phyloP scores from a whole-genome alignment of 306 rosid genomes.

The Malus domestica region DNA sequence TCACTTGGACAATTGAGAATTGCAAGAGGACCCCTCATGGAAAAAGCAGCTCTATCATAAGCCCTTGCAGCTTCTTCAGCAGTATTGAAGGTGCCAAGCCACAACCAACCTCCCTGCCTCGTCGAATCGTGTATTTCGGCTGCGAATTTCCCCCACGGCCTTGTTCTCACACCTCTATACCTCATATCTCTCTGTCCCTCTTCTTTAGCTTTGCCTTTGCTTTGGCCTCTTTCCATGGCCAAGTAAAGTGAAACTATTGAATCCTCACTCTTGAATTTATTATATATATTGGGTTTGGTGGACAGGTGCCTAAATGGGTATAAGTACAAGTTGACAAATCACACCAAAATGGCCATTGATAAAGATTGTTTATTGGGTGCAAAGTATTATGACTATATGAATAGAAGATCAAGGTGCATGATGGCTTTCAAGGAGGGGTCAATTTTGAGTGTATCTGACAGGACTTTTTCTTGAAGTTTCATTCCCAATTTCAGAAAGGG shows the following conservation, averaged over 20 bases:
- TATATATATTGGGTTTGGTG: neutral
- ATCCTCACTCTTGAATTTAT: constrained; percentile 13
- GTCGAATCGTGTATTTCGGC: constrained; percentile 37
- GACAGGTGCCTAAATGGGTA: neutral
- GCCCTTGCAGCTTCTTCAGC: constrained; percentile 69
- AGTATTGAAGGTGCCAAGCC: constrained; percentile 66
- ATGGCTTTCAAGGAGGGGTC: constrained; percentile 2
- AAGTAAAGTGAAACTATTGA: neutral
- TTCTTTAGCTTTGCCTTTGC: neutral
- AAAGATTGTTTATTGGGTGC: neutral
- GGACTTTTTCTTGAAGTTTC: neutral
- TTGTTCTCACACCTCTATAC: constrained; percentile 33
- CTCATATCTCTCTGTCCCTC: neutral
- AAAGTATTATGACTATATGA: neutral
- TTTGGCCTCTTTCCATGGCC: constrained; percentile 1
- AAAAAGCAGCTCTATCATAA: constrained; percentile 57
- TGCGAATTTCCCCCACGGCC: constrained; percentile 37
- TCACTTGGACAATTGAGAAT: constrained; percentile 68
- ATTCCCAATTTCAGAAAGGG: neutral
- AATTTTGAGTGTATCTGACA: neutral
- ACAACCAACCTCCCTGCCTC: constrained; percentile 39
- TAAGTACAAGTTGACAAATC: neutral
- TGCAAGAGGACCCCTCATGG: constrained; percentile 58
- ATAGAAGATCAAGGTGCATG: neutral
- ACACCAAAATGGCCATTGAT: neutral